Percentiles rank a stretch among this genome's conserved stretches.
phyloP scores from a whole-genome alignment of 768 basidiomycete genomes.

The Boletus subparvulus region DNA sequence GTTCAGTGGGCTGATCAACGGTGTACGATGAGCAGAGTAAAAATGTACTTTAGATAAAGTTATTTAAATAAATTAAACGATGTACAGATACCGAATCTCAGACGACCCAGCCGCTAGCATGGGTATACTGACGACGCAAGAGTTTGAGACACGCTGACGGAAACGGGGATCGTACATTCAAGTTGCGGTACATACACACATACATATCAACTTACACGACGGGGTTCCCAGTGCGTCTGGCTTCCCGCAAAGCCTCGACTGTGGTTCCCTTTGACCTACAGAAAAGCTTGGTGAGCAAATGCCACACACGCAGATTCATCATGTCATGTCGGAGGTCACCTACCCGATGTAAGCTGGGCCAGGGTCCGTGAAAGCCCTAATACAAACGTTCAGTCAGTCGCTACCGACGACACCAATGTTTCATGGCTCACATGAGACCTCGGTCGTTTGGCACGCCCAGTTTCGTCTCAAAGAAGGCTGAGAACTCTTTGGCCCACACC shows the following conservation, averaged over 20 bases:
- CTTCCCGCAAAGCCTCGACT: constrained; percentile 3
- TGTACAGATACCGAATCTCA: too few relatives aligned
- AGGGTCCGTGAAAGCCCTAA: constrained; percentile 28
- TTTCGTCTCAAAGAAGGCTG: constrained; percentile 53
- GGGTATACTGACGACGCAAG: too few relatives aligned
- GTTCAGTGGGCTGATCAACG: background rate
- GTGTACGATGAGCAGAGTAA: background rate
- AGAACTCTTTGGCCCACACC: constrained; percentile 54
- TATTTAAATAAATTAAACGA: too few relatives aligned
- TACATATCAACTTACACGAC: background rate
- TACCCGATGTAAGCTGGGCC: constrained; percentile 28
- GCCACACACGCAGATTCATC: too few relatives aligned
- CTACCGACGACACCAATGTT: background rate
- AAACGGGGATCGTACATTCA: background rate
- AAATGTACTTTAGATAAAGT: too few relatives aligned
- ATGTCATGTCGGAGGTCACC: background rate
- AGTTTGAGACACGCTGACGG: too few relatives aligned
- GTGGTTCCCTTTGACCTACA: constrained; percentile 18
- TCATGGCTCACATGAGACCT: constrained; percentile 54
- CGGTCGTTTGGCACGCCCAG: constrained; percentile 50
- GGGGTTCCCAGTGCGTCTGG: background rate
- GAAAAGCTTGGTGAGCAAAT: background rate
- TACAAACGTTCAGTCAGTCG: background rate
- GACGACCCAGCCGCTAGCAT: too few relatives aligned
- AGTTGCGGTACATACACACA: background rate